Conservation (phyloP, 305 asterid species). For the Rubia peregrina region DNA sequence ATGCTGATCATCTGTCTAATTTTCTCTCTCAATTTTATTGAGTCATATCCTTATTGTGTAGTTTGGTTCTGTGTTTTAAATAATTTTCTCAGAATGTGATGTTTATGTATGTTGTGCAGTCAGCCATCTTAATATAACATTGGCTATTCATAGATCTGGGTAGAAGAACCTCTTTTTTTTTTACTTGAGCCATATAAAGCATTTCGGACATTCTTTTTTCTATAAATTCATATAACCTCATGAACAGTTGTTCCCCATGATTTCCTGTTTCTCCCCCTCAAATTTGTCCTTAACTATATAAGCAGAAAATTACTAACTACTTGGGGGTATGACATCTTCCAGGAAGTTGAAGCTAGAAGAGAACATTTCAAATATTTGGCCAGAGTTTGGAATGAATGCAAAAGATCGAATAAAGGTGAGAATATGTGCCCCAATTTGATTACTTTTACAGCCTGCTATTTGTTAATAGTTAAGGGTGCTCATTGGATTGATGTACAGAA, state of each 20-base stretch:
- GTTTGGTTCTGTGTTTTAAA: not conserved
- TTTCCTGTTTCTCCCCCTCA: not conserved
- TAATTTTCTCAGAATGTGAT: conserved; percentile 6
- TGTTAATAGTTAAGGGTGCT: too few species aligned
- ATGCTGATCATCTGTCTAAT: not conserved
- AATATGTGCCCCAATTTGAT: conserved; percentile 15
- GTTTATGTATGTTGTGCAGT: not conserved
- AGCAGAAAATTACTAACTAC: conserved; percentile 5
- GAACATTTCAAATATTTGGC: conserved; percentile 71
- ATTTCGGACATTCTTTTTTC: not conserved
- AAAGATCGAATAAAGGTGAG: conserved; percentile 80
- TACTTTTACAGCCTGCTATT: not conserved
- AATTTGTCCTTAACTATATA: not conserved
- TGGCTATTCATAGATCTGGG: not conserved
- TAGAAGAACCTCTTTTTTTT: not conserved
- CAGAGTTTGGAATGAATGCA: conserved; percentile 70
- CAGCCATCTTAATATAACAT: not conserved
- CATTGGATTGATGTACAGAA: not conserved
- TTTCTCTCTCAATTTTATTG: not conserved
- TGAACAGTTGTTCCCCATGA: conserved; percentile 1
- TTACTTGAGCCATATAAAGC: not conserved
- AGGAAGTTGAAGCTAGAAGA: conserved; percentile 87
- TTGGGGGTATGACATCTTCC: conserved; percentile 24
- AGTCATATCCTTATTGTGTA: not conserved
- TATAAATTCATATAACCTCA: not conserved